These are phyloP conservation scores for Citrullus colocynthis DNA, from an alignment of 306 rosid genomes.

Conservation along the genomic window DNA sequence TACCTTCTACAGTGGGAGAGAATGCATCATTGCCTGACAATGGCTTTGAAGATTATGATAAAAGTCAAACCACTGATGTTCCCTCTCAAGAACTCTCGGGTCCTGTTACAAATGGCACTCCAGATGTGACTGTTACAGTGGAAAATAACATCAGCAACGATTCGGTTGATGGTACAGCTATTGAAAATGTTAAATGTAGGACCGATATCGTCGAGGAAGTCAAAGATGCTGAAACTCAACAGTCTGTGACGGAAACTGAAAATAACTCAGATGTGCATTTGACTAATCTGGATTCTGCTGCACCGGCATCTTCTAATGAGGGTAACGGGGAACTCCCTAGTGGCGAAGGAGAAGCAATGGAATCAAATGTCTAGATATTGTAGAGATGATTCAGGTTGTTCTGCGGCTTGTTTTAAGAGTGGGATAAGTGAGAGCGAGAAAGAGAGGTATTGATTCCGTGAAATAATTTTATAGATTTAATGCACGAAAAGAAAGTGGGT, in stretches of 20 bases:
- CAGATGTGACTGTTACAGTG: background rate
- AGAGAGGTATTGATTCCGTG: background rate
- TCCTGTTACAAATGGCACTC: background rate
- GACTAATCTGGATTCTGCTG: background rate
- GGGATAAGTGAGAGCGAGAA: background rate
- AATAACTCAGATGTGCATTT: constrained; percentile 1
- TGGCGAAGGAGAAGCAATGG: background rate
- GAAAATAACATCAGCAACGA: background rate
- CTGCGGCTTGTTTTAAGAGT: background rate
- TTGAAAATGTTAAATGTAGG: background rate
- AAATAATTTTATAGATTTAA: background rate
- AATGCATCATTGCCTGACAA: background rate
- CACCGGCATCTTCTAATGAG: background rate
- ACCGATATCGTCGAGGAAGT: constrained; percentile 2
- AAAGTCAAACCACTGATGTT: background rate
- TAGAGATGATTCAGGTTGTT: background rate
- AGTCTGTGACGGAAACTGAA: constrained; percentile 15
- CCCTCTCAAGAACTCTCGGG: background rate
- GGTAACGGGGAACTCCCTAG: background rate
- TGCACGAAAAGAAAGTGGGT: background rate
- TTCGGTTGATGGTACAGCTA: constrained; percentile 21
- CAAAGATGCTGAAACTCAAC: constrained; percentile 15
- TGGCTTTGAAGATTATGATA: background rate
- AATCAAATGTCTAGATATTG: background rate
- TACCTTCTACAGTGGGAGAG: background rate